Conservation (phyloP, 2,329 filamentous ascomycete species). For the Aspergillus sp. region DNA sequence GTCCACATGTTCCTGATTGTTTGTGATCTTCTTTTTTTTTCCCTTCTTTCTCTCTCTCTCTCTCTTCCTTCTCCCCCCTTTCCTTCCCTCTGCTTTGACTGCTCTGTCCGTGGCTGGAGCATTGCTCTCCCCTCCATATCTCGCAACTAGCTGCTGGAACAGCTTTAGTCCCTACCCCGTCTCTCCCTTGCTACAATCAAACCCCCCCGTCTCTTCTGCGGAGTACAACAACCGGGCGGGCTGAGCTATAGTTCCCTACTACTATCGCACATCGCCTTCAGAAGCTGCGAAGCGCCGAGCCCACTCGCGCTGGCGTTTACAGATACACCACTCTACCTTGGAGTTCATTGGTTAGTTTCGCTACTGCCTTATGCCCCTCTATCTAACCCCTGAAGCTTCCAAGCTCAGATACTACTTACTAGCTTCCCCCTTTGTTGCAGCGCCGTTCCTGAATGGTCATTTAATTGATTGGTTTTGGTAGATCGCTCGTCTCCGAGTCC, state of each 20-base stretch:
- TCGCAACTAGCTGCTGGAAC: slow-evolving; percentile 22
- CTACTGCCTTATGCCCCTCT: not conserved
- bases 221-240: no score
- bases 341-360: not conserved
- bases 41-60: slow-evolving; percentile 7
- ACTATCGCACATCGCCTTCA: not conserved
- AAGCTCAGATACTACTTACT: slow-evolving; percentile 6
- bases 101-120: slow-evolving; percentile 4
- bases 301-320: slow-evolving; percentile 2
- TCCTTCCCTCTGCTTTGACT: slow-evolving; percentile 18
- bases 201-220: not conserved
- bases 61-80: slow-evolving; percentile 6
- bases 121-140: not conserved
- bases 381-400: slow-evolving; percentile 19
- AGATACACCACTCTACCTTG: not conserved
- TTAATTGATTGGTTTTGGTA: slow-evolving; percentile 31
- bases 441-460: slow-evolving; percentile 23
- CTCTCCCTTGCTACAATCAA: slow-evolving; percentile 13
- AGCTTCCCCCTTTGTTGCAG: slow-evolving; percentile 14
- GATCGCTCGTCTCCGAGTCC: slow-evolving; percentile 28
- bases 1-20: slow-evolving; percentile 4
- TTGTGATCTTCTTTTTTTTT: slow-evolving; percentile 5
- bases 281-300: slow-evolving; percentile 2
- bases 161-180: slow-evolving; percentile 13
- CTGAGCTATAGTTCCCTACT: not conserved